A percentile compares a stretch with the other conserved stretches of the same genome.
Conservation (phyloP, 306 rosid genomes). For the Senna tora region DNA sequence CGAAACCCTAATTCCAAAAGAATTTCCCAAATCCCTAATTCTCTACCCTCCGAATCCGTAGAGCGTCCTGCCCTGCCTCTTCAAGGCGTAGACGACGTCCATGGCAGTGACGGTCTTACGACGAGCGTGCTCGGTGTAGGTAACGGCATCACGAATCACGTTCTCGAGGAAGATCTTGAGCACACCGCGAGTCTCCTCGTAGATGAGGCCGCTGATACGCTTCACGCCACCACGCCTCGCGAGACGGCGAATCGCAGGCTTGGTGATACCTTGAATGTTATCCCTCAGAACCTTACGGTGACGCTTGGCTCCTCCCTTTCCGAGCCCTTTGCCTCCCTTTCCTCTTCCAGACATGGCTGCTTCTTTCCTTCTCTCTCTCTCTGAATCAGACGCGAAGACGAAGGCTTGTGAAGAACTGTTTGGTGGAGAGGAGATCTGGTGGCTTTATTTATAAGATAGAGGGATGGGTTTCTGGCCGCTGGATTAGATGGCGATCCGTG, state of each 20-base stretch:
- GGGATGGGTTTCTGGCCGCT: neutral
- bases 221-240: conserved; percentile 63
- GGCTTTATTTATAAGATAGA: neutral
- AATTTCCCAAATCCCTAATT: neutral
- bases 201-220: conserved; percentile 65
- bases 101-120: conserved; percentile 63
- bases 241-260: conserved; percentile 65
- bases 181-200: conserved; percentile 62
- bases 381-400: neutral
- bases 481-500: conserved; percentile 40
- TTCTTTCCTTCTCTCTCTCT: neutral
- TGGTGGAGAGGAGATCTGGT: neutral
- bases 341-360: conserved; percentile 65
- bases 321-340: conserved; percentile 64
- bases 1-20: conserved; percentile 13
- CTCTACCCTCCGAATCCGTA: conserved; percentile 59
- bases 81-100: conserved; percentile 66
- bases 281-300: conserved; percentile 70
- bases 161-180: conserved; percentile 65
- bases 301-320: conserved; percentile 71
- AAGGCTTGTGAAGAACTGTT: neutral
- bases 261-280: conserved; percentile 65
- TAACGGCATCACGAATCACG: conserved; percentile 60
- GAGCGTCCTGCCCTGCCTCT: conserved; percentile 70
- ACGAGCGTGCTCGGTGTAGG: conserved; percentile 69